Percentiles rank a stretch among this genome's conserved stretches.
Evolutionary conservation across 345 rosid genomes (phyloP).

Genomic region (Jatropha curcas): DNA sequence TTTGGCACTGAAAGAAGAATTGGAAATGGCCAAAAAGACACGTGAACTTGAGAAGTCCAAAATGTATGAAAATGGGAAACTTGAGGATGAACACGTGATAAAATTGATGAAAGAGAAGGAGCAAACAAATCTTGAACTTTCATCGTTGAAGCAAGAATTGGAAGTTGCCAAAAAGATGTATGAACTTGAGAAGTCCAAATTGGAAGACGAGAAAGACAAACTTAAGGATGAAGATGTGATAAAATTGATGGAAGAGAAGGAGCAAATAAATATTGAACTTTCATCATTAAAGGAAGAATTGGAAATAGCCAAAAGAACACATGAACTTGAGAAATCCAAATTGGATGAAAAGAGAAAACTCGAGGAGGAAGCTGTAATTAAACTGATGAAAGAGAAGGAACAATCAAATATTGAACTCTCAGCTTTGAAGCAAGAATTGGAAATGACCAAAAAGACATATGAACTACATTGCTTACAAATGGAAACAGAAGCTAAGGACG

Average conservation of each 20-base stretch:
- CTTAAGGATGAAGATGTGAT: conserved; percentile 41
- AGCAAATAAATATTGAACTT: conserved; percentile 25
- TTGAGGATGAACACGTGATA: conserved; percentile 50
- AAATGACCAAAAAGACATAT: conserved; percentile 37
- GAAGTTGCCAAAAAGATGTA: conserved; percentile 37
- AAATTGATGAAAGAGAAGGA: conserved; percentile 43
- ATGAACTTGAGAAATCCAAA: conserved; percentile 51
- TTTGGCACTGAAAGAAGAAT: conserved; percentile 34
- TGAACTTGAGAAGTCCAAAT: conserved; percentile 49
- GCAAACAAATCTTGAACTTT: conserved; percentile 22
- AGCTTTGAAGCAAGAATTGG: conserved; percentile 34
- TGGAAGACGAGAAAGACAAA: conserved; percentile 48
- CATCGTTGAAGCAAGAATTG: conserved; percentile 35
- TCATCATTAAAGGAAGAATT: conserved; percentile 35
- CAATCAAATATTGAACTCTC: conserved; percentile 22
- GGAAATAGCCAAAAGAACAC: conserved; percentile 36
- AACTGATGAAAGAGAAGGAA: conserved; percentile 40
- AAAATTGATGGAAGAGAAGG: conserved; percentile 40
- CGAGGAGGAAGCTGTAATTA: conserved; percentile 42
- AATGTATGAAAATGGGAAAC: conserved; percentile 46
- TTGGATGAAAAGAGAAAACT: conserved; percentile 46
- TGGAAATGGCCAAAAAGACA: conserved; percentile 37
- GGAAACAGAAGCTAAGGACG: conserved; percentile 58
- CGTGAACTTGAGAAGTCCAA: conserved; percentile 51
- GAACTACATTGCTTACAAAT: conserved; percentile 49